Percentiles rank a stretch among this genome's conserved stretches.
phyloP scores from a whole-genome alignment of 2,329 filamentous ascomycete species.

The Ophiostoma triangulosporum region DNA sequence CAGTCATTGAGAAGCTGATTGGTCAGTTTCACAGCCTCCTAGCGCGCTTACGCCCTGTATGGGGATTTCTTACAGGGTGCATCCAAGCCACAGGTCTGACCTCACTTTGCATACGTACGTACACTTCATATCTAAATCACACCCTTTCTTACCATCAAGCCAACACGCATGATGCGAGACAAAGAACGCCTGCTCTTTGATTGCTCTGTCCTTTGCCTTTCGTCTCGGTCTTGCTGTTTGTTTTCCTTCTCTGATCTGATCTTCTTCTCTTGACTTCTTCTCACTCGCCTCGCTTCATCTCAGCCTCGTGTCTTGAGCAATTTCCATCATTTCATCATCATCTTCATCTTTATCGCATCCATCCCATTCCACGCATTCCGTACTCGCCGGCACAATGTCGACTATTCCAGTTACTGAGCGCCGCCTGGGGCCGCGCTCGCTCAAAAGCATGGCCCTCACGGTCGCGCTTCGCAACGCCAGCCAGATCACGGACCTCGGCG shows the following conservation, averaged over 20 bases:
- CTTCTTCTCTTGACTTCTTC: background rate
- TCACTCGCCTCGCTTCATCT: background rate
- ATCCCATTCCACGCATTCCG: background rate
- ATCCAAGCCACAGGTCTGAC: background rate
- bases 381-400: background rate
- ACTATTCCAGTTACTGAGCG: background rate
- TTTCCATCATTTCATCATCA: no score
- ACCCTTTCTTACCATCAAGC: background rate
- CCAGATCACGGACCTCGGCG: constrained; percentile 55
- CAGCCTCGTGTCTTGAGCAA: background rate
- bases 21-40: background rate
- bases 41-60: background rate
- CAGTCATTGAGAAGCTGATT: background rate
- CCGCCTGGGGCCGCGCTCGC: constrained; percentile 22
- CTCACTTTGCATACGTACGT: background rate
- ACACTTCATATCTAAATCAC: background rate
- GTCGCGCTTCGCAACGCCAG: constrained; percentile 40
- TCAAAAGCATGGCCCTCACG: constrained; percentile 36
- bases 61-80: background rate
- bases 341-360: background rate
- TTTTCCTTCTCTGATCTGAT: background rate
- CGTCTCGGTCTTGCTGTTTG: background rate
- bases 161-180: background rate
- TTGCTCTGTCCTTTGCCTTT: background rate
- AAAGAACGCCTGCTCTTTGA: background rate